A percentile compares a stretch with the other conserved stretches of the same genome.
Evolutionary conservation across 257 asterid species (phyloP).

Genomic region (Datura wrightii): DNA sequence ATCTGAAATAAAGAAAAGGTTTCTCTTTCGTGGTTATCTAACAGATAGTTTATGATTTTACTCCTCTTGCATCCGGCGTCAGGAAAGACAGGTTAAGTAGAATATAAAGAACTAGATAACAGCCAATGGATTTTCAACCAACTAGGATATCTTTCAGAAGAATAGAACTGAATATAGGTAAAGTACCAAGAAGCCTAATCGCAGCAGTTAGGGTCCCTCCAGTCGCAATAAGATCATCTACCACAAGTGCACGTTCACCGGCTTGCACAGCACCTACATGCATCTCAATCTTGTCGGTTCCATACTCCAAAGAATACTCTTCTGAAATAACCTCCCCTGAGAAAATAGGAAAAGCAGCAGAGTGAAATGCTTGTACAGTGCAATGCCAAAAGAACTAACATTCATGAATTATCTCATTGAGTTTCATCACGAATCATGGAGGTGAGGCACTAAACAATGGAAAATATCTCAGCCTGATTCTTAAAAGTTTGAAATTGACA

Average conservation of each 20-base stretch:
- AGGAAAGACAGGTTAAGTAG: background rate
- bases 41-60: background rate
- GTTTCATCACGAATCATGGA: background rate
- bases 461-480: background rate
- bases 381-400: background rate
- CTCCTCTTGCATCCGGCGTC: background rate
- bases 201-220: constrained; percentile 96
- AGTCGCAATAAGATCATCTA: constrained; percentile 95
- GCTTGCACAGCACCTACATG: constrained; percentile 95
- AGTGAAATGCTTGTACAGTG: background rate
- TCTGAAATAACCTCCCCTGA: constrained; percentile 93
- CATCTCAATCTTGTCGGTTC: constrained; percentile 92
- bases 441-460: background rate
- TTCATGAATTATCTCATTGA: background rate
- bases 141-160: background rate
- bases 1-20: constrained; percentile 3
- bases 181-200: constrained; percentile 78
- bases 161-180: constrained; percentile 4
- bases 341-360: constrained; percentile 29
- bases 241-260: constrained; percentile 82
- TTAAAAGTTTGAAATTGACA: background rate
- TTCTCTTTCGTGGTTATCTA: background rate
- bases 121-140: background rate
- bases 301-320: constrained; percentile 93
- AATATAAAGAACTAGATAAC: background rate